Evolutionary conservation across 495 filamentous ascomycete species (phyloP).

Genomic region (Talaromyces stipitatus): DNA sequence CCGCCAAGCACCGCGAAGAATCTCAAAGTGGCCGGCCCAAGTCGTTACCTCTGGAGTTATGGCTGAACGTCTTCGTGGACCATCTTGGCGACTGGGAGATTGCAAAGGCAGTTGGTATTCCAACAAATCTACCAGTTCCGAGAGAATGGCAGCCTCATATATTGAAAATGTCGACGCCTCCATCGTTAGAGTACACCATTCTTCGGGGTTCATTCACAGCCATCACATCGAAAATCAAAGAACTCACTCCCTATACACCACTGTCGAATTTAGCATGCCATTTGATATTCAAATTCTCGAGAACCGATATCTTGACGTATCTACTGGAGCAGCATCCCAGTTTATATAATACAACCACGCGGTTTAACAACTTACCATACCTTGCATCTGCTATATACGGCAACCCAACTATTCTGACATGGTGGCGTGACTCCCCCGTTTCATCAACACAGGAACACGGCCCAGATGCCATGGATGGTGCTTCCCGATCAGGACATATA

Average conservation of each 20-base stretch:
- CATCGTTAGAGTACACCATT: constrained; percentile 71
- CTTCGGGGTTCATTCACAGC: constrained; percentile 60
- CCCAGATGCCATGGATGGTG: constrained; percentile 77
- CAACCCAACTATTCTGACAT: constrained; percentile 75
- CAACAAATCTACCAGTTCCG: constrained; percentile 65
- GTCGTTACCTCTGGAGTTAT: constrained; percentile 72
- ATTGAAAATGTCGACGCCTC: constrained; percentile 41
- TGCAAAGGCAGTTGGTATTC: constrained; percentile 69
- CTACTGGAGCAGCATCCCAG: constrained; percentile 70
- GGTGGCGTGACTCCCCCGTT: constrained; percentile 73
- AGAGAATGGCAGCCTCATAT: constrained; percentile 59
- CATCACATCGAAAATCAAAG: constrained; percentile 59
- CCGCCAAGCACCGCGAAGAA: constrained; percentile 7
- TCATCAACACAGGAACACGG: constrained; percentile 74
- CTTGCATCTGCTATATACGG: constrained; percentile 82
- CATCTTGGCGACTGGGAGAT: constrained; percentile 81
- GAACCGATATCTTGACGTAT: constrained; percentile 68
- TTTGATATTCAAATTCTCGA: constrained; percentile 83
- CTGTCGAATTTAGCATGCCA: constrained; percentile 76
- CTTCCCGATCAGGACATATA: constrained; percentile 73
- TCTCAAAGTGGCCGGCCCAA: constrained; percentile 13
- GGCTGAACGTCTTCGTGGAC: constrained; percentile 78
- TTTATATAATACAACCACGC: constrained; percentile 76
- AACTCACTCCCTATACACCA: constrained; percentile 59
- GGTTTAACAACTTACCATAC: constrained; percentile 71